Percentiles rank a stretch among this genome's conserved stretches.
These are phyloP conservation scores for Irpex sp. DNA, from an alignment of 1,284 basidiomycete species.

Conservation along the genomic window DNA sequence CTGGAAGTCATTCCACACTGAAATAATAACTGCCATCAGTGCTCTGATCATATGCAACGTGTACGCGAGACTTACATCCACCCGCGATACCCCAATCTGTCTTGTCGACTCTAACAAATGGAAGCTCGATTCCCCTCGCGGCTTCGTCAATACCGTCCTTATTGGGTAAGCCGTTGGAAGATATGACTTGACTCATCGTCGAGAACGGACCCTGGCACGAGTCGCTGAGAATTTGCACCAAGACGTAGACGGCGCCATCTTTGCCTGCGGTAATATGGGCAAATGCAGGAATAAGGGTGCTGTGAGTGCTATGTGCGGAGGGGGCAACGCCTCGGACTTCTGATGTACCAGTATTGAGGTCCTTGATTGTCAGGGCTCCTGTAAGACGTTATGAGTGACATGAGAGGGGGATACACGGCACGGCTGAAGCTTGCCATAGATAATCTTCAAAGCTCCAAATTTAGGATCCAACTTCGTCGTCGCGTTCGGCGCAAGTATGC, in stretches of 20 bases:
- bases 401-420: neutral
- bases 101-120: slow-evolving; percentile 24
- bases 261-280: slow-evolving; percentile 15
- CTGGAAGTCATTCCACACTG: slow-evolving; percentile 21
- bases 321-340: slow-evolving; percentile 3
- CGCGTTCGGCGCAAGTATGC: slow-evolving; percentile 20
- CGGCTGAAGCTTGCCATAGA: slow-evolving; percentile 17
- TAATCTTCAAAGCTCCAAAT: slow-evolving; percentile 21
- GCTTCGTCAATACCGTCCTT: slow-evolving; percentile 10
- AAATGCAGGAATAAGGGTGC: slow-evolving; percentile 7
- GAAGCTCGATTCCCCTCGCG: slow-evolving; percentile 21
- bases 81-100: neutral
- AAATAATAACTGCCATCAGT: neutral
- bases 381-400: neutral
- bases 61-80: neutral
- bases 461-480: slow-evolving; percentile 3
- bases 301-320: slow-evolving; percentile 3
- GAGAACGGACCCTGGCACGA: slow-evolving; percentile 16
- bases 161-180: slow-evolving; percentile 19
- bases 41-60: neutral
- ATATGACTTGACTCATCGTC: slow-evolving; percentile 21
- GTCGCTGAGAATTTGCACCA: slow-evolving; percentile 12
- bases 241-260: slow-evolving; percentile 25
- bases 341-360: neutral
- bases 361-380: slow-evolving; percentile 1